Evolutionary conservation across 2,329 filamentous ascomycete species (phyloP).

Genomic region (Aureobasidium leucospermi): DNA sequence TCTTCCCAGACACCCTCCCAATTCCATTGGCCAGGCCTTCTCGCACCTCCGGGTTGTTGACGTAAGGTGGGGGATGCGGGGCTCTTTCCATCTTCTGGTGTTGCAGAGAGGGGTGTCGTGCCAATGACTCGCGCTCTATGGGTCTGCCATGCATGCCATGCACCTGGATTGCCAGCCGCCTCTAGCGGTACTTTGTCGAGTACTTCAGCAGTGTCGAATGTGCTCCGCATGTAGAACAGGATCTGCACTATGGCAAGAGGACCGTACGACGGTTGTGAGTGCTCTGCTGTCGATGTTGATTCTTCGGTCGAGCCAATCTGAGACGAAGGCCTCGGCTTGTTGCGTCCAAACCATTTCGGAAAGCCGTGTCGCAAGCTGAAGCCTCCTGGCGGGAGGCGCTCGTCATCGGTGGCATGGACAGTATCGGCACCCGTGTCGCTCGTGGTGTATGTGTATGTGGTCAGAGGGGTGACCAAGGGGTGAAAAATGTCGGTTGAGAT

Average conservation of each 20-base stretch:
- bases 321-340: slow-evolving; percentile 18
- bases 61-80: slow-evolving; percentile 18
- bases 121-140: slow-evolving; percentile 47
- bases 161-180: slow-evolving; percentile 80
- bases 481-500: slow-evolving; percentile 94
- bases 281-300: neutral
- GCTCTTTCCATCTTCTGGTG: slow-evolving; percentile 15
- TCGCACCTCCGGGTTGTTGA: slow-evolving; percentile 36
- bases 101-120: neutral
- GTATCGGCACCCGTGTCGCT: slow-evolving; percentile 67
- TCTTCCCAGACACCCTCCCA: slow-evolving; percentile 98
- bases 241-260: slow-evolving; percentile 44
- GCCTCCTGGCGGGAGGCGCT: slow-evolving; percentile 76
- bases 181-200: slow-evolving; percentile 73
- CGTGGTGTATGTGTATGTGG: slow-evolving; percentile 89
- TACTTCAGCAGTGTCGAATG: slow-evolving; percentile 70
- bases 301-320: neutral
- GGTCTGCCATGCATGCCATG: slow-evolving; percentile 88
- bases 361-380: slow-evolving; percentile 90
- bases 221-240: slow-evolving; percentile 70
- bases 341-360: slow-evolving; percentile 69
- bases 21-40: slow-evolving; percentile 80
- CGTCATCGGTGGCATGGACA: slow-evolving; percentile 75
- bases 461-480: slow-evolving; percentile 82
- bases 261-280: neutral